phyloP scores from a whole-genome alignment of 1,284 basidiomycete species.

The Mycena citricolor region DNA sequence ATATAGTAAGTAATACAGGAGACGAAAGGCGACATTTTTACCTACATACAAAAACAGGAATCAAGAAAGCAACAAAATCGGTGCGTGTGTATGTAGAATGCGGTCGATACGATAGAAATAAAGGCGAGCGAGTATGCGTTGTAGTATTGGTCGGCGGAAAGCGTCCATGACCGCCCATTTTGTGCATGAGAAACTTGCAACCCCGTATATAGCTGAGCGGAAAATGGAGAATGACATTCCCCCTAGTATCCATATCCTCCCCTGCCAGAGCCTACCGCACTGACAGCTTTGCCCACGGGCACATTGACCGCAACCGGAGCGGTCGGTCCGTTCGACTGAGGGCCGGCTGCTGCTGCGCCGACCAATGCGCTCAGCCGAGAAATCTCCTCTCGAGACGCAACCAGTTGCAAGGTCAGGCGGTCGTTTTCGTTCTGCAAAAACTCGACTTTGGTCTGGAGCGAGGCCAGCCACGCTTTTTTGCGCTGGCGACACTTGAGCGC shows the following conservation, averaged over 20 bases:
- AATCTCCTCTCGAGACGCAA: conserved; percentile 76
- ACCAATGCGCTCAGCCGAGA: conserved; percentile 73
- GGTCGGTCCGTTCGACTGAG: conserved; percentile 26
- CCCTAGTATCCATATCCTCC: conserved; percentile 41
- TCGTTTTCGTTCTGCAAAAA: conserved; percentile 91
- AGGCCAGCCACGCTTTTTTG: conserved; percentile 96
- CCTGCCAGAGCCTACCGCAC: conserved; percentile 28
- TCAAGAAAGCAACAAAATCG: too few species aligned
- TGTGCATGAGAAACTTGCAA: too few species aligned
- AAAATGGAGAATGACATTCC: too few species aligned
- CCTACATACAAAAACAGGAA: too few species aligned
- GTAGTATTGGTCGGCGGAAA: too few species aligned
- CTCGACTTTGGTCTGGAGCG: conserved; percentile 93
- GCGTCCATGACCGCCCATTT: too few species aligned
- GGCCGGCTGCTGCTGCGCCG: conserved; percentile 51
- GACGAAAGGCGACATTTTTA: too few species aligned
- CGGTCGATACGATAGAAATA: too few species aligned
- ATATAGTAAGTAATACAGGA: too few species aligned
- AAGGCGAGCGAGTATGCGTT: too few species aligned
- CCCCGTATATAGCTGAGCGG: too few species aligned
- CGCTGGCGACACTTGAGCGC: conserved; percentile 98
- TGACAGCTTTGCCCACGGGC: conserved; percentile 33
- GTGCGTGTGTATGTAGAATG: too few species aligned
- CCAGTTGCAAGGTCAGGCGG: conserved; percentile 77
- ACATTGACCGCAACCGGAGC: conserved; percentile 46